Evolutionary conservation across 2,329 filamentous ascomycete species (phyloP).

Genomic region (Pseudogymnoascus sp.): DNA sequence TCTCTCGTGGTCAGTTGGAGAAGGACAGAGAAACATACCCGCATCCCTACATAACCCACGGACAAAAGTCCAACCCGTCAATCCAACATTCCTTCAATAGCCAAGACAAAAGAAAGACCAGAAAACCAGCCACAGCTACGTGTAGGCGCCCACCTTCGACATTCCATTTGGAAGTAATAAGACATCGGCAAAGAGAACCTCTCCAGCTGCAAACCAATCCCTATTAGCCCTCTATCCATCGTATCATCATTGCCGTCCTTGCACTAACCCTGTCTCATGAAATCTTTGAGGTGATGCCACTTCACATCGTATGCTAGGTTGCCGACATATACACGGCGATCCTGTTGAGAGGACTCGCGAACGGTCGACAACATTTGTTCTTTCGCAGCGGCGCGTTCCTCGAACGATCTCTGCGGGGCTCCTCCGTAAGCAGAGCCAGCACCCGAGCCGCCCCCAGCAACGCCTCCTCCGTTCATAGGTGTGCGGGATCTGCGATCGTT

Average conservation of each 20-base stretch:
- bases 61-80: constrained; percentile 96
- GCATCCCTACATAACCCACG: constrained; percentile 96
- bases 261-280: constrained; percentile 94
- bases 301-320: constrained; percentile 99
- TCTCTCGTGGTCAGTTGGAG: constrained; percentile 10
- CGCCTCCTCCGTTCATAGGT: constrained; percentile 67
- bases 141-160: constrained; percentile 99
- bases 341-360: constrained; percentile 91
- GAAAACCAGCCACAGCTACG: constrained; percentile 79
- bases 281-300: constrained; percentile 99
- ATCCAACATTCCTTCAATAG: constrained; percentile 88
- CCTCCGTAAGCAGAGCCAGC: constrained; percentile 57
- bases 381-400: constrained; percentile 75
- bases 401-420: constrained; percentile 66
- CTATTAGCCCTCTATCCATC: constrained; percentile 32
- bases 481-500: constrained; percentile 71
- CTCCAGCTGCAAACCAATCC: constrained; percentile 62
- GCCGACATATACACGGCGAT: constrained; percentile 98
- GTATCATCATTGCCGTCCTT: constrained; percentile 15
- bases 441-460: constrained; percentile 61
- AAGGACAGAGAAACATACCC: constrained; percentile 59
- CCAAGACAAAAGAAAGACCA: constrained; percentile 52
- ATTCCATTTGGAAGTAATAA: constrained; percentile 99
- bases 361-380: constrained; percentile 95
- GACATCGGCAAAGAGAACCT: constrained; percentile 99